A percentile compares a stretch with the other conserved stretches of the same genome.
These are phyloP conservation scores for Chalaropsis ovoidea DNA, from an alignment of 2,329 filamentous ascomycete genomes.

Conservation along the genomic window DNA sequence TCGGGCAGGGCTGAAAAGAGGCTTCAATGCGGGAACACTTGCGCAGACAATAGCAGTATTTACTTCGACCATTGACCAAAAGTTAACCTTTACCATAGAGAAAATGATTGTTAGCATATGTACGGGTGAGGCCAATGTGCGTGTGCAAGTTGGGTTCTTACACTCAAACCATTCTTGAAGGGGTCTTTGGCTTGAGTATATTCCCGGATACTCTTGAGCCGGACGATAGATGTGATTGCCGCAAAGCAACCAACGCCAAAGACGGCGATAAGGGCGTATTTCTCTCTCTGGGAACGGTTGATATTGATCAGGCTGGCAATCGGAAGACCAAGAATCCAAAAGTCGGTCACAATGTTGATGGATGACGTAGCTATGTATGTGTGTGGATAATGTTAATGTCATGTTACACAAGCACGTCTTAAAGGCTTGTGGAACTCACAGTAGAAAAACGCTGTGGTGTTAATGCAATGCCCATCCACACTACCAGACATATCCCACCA, in stretches of 20 bases:
- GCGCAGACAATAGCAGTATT: conserved; percentile 43
- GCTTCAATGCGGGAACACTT: conserved; percentile 42
- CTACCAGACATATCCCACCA: conserved; percentile 35
- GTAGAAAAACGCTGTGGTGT: conserved; percentile 37
- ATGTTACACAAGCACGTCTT: background rate
- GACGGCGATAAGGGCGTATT: conserved; percentile 40
- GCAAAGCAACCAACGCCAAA: conserved; percentile 37
- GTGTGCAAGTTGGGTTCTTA: conserved; percentile 27
- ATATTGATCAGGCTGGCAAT: conserved; percentile 38
- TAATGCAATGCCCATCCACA: conserved; percentile 34
- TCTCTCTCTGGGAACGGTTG: conserved; percentile 40
- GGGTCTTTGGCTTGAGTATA: conserved; percentile 34
- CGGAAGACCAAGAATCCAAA: conserved; percentile 39
- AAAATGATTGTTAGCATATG: background rate
- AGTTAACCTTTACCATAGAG: conserved; percentile 29
- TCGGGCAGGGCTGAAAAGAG: conserved; percentile 35
- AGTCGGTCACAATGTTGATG: conserved; percentile 41
- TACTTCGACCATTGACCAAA: conserved; percentile 42
- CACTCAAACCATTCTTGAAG: conserved; percentile 28
- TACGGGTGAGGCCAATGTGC: conserved; percentile 25
- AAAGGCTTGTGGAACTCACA: conserved; percentile 29
- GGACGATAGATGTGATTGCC: conserved; percentile 34
- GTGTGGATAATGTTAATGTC: background rate
- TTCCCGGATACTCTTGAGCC: conserved; percentile 35
- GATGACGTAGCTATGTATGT: conserved; percentile 33